Evolutionary conservation across 768 basidiomycete species (phyloP), one percentile per base, ranked within the genome.

Genomic region (Tulasnella sp.): DNA sequence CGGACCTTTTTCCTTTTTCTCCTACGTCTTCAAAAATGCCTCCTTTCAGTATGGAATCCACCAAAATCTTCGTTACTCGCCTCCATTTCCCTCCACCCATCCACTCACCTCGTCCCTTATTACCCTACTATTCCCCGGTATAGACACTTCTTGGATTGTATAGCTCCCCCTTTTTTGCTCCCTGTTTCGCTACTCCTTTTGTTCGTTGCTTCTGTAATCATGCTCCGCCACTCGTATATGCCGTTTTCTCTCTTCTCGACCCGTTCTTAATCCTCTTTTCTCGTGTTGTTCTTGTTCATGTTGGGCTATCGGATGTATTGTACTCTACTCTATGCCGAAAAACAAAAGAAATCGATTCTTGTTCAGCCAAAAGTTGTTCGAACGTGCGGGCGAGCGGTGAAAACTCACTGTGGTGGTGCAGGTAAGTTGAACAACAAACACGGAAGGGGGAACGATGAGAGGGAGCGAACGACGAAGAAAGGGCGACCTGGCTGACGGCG

Each of bases 111-210:
- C 31, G 46, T 31, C 58, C 24, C 64, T 69, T 69, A 69, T 69
- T 69, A 69, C 31, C 64, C 64, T 69, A 69, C 64, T 69, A 69
- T 69, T 69, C 64, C 31, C 64, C 64, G 8, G 31, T 37, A 69
- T 69, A 69, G 64, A 69, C 64, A 69, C 14, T 69, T 69, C 54
- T 69, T 37, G 64, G 46, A 14, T 37, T 69, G 64, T 69, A 69
- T 69, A 69, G 28, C 64, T 69, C 64, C 28, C 31, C 34, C 31
- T 69, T 69, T 69, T 69, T 69, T 69, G n/a, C 16, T 69, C n/a
- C 28, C 28, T 37, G 64, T 69, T 31, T 54, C 54, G 54, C 24
- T 54, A 54, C 54, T 69, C 64, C 64, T 69, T 37, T 37, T 28
- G 64, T 69, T 14, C 42, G 34, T 14, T 69, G 37, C 64, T 12